phyloP scores from a whole-genome alignment of 2,329 filamentous ascomycete species.

The Clarireedia hainanense region DNA sequence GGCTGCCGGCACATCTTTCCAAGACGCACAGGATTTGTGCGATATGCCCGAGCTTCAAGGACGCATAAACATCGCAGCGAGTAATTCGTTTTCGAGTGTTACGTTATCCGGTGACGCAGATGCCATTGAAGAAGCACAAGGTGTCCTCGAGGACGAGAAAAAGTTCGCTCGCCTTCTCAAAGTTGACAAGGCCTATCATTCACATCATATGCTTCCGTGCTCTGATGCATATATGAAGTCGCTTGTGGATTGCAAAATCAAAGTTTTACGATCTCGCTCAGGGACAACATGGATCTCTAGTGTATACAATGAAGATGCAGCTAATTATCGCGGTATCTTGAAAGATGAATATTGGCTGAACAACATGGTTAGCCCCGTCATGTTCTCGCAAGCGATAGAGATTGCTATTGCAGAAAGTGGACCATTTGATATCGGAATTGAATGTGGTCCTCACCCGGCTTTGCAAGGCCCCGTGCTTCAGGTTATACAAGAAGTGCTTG shows the following conservation, averaged over 20 bases:
- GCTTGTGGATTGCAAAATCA: conserved; percentile 22
- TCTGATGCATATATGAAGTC: conserved; percentile 10
- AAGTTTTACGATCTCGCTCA: conserved; percentile 7
- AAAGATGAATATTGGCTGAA: conserved; percentile 20
- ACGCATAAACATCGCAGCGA: conserved; percentile 27
- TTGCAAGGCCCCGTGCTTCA: conserved; percentile 16
- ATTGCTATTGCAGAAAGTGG: conserved; percentile 6
- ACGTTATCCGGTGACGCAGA: conserved; percentile 26
- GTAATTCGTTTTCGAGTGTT: conserved; percentile 21
- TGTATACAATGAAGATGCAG: conserved; percentile 1
- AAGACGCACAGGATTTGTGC: conserved; percentile 10
- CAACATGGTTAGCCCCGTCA: conserved; percentile 36
- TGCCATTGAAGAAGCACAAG: conserved; percentile 11
- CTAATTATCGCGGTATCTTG: conserved; percentile 4
- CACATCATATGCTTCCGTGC: conserved; percentile 20
- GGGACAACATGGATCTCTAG: conserved; percentile 33
- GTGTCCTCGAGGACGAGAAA: conserved; percentile 4
- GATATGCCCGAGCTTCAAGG: conserved; percentile 6
- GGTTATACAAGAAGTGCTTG: conserved; percentile 10
- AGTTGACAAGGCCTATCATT: conserved; percentile 15
- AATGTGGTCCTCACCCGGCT: conserved; percentile 21
- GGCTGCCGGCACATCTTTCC: conserved; percentile 11
- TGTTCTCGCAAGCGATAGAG: conserved; percentile 34
- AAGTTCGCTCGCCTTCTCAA: conserved; percentile 18
- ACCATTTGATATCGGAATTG: conserved; percentile 13